Evolutionary conservation across 257 asterid species (phyloP).

Genomic region (Solanum piurae): DNA sequence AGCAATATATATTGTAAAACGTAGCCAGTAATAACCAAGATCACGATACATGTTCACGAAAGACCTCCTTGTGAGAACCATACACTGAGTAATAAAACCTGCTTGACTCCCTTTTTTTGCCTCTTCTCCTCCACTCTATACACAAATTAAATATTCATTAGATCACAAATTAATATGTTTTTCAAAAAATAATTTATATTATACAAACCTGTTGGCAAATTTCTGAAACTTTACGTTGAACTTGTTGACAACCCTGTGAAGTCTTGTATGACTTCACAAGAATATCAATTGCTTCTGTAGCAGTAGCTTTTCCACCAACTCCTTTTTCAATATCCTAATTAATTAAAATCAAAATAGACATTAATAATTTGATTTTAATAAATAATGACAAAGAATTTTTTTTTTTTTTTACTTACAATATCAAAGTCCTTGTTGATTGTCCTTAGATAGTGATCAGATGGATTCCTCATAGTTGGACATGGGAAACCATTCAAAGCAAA

Average conservation of each 20-base stretch:
- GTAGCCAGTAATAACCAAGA: constrained; percentile 57
- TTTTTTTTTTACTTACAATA: constrained; percentile 12
- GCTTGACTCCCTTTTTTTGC: constrained; percentile 31
- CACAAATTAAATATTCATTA: not conserved
- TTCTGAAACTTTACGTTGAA: constrained; percentile 16
- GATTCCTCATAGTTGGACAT: constrained; percentile 54
- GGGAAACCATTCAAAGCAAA: constrained; percentile 48
- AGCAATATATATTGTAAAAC: constrained; percentile 40
- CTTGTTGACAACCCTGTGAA: constrained; percentile 30
- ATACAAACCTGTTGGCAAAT: constrained; percentile 24
- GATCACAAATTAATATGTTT: not conserved
- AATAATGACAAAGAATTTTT: not conserved
- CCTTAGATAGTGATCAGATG: constrained; percentile 50
- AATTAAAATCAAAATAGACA: not conserved
- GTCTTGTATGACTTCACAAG: constrained; percentile 38
- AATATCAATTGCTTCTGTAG: constrained; percentile 28
- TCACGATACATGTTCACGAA: constrained; percentile 58
- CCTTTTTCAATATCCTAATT: constrained; percentile 54
- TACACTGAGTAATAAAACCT: constrained; percentile 35
- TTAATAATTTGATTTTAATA: not conserved
- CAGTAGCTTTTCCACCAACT: constrained; percentile 10
- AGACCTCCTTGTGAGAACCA: constrained; percentile 43
- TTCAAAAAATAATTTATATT: not conserved
- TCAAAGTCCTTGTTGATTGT: constrained; percentile 63
- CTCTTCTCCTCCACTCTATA: constrained; percentile 13